Base-by-base conservation (phyloP, 1,284 basidiomycete species). In the Tilletia indica region DNA sequence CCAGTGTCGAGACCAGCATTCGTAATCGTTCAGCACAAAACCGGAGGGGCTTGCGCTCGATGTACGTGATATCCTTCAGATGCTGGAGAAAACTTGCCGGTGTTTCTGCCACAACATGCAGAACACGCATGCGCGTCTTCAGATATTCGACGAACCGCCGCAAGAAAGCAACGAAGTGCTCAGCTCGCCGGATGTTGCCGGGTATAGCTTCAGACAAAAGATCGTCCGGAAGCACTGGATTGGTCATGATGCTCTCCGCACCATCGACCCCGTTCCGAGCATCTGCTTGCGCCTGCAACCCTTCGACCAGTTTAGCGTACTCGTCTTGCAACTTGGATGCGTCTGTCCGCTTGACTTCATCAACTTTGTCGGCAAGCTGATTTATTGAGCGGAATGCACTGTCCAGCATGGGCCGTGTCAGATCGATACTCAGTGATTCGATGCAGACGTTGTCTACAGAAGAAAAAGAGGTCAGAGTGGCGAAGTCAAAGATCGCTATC, bases 61-160 rank as follows among this genome's bases (percentile, higher is more conserved):
- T 99, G 84, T 94, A 99, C 12, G 97, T 99, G 78, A 99, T 97
- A 82, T 99, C 97, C 85, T 97, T 99, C 67, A 99, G 87, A 86
- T 99, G 97, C 81, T 98, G 97, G 56, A 99, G 86, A 85, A 99
- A 99, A 1, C 95, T 98, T n/a, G 93, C 87, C 0, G 97, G 97
- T 3, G 97, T 99, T 85, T 99, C 97, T n/a, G 97, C 97, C 9
- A 99, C 97, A 74, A 99, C 97, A 83, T 99, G 97, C 34, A 99
- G 87, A 14, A 99, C 97, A 66, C 97, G 90, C 96, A 99, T 99
- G 68, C 97, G 89, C 8, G 97, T 99, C 93, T 99, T 99, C 74
- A 99, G 89, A 84, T 99, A 99, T 86, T 99, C 97, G 58, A 99
- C 94, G 82, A 99, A 97, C 58, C 97, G 91, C 85, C 96, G 97